Evolutionary conservation across 148 eudicot genomes (phyloP), one percentile per base, ranked within the genome.

Genomic region (Cornus florida): DNA sequence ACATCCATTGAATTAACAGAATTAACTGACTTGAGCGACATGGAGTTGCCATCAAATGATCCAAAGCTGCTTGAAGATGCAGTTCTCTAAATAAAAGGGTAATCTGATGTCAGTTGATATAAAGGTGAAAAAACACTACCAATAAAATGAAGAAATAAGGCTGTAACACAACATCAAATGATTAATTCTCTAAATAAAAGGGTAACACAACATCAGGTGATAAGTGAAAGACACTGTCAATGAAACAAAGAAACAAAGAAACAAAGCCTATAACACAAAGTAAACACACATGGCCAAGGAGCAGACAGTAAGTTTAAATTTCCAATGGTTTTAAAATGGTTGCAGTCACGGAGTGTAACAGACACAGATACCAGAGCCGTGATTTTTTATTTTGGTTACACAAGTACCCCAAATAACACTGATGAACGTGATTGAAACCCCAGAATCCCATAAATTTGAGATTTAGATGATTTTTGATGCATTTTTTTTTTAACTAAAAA

Each of bases 41-140:
- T 66, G 14, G 92, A 84, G 50, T 75, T 82, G 85, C 89, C 86
- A 67, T 87, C 90, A 79, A 83, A 83, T 59, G 91, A 90, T 80
- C 92, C 98, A 78, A 87, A 79, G 78, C 87, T 90, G 76, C 90
- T 91, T n/a, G 86, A 77, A 59, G 92, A 88, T 23, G 82, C 82
- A 81, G 90, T 86, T 83, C 98, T 88, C 98, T 94, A 91, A 64
- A 83, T 65, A 60, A 74, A 80, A 69, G 57, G 46, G 75, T 46
- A 65, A 32, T 32, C 46, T 23, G 46, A 35, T 59, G 60, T 75
- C 74, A 74, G 77, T 69, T 50, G 17, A 79, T 13, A 78, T 32
- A 35, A 65, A 39, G 8, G 59, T 32, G 33, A 70, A 39, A 43
- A 41, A 57, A 60, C 31, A 71, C 56, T 35, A 22, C 46, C 32